A percentile compares a stretch with the other conserved stretches of the same genome.
Conservation (phyloP, 192 early-diverging fungal genomes). For the Gigaspora rosea region DNA sequence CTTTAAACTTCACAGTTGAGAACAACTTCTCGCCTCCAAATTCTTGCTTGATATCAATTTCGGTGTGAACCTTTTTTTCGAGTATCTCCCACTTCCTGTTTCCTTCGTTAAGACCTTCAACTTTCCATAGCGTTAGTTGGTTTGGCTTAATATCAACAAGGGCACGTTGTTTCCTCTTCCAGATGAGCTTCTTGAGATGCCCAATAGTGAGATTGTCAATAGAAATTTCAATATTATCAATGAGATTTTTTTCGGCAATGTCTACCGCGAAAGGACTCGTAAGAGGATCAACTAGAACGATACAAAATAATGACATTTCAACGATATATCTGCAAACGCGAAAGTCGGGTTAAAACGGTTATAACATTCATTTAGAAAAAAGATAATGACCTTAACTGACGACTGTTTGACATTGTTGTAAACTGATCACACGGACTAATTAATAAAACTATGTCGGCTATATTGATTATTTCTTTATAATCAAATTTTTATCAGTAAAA, state of each 20-base stretch:
- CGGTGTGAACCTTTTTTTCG: background rate
- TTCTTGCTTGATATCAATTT: conserved; percentile 21
- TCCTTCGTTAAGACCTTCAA: background rate
- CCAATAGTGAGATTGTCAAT: background rate
- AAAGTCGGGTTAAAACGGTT: conserved; percentile 1
- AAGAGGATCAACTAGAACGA: conserved; percentile 9
- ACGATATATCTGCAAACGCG: conserved; percentile 11
- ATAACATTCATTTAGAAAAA: conserved; percentile 6
- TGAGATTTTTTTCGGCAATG: conserved; percentile 10
- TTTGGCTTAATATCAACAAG: conserved; percentile 3
- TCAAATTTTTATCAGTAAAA: too few species aligned
- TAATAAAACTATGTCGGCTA: too few species aligned
- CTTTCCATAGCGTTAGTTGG: conserved; percentile 26
- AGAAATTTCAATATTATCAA: background rate
- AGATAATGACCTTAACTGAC: background rate
- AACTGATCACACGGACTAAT: too few species aligned
- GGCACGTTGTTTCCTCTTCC: background rate
- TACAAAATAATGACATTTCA: conserved; percentile 9
- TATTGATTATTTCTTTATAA: too few species aligned
- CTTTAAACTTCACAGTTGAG: background rate
- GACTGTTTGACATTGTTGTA: background rate
- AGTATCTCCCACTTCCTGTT: background rate
- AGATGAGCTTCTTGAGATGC: conserved; percentile 26
- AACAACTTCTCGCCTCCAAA: conserved; percentile 15
- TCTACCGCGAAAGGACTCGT: conserved; percentile 12